These are phyloP conservation scores for Penicillium macrosclerotiorum DNA, from an alignment of 495 filamentous ascomycete genomes.

Conservation along the genomic window DNA sequence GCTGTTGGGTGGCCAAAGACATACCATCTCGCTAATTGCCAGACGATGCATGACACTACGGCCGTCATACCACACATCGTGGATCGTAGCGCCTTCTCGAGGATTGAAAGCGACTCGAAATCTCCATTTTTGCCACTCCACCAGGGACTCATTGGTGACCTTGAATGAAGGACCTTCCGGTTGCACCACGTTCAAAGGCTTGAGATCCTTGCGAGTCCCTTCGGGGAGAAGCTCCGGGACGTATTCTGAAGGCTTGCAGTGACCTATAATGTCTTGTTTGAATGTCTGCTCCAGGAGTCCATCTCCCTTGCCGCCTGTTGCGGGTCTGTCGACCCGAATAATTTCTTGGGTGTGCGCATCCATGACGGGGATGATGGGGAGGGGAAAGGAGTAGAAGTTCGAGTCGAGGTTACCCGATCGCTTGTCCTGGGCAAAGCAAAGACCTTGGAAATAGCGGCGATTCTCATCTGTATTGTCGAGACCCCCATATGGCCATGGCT, in stretches of 20 bases:
- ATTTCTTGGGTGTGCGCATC: conserved; percentile 66
- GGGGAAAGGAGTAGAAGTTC: conserved; percentile 80
- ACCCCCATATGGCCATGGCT: conserved; percentile 71
- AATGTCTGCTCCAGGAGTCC: conserved; percentile 37
- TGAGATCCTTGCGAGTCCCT: conserved; percentile 65
- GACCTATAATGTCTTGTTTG: conserved; percentile 50
- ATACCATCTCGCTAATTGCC: conserved; percentile 68
- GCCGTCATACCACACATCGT: conserved; percentile 72
- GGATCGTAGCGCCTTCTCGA: conserved; percentile 66
- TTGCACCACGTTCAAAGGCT: conserved; percentile 75
- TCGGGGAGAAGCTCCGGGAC: conserved; percentile 58
- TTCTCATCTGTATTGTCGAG: conserved; percentile 55
- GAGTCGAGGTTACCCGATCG: conserved; percentile 40
- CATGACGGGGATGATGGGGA: conserved; percentile 76
- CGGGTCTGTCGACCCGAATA: conserved; percentile 50
- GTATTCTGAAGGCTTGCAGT: conserved; percentile 61
- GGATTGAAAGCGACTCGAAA: conserved; percentile 68
- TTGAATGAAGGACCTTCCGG: conserved; percentile 77
- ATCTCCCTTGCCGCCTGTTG: conserved; percentile 47
- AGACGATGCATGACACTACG: conserved; percentile 70
- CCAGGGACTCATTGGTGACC: conserved; percentile 48
- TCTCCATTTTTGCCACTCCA: conserved; percentile 69
- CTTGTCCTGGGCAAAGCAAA: conserved; percentile 48
- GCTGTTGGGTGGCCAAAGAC: conserved; percentile 1
- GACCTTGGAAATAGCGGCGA: conserved; percentile 51